Conservation (phyloP, 306 rosid species). For the Lathyrus aphaca region DNA sequence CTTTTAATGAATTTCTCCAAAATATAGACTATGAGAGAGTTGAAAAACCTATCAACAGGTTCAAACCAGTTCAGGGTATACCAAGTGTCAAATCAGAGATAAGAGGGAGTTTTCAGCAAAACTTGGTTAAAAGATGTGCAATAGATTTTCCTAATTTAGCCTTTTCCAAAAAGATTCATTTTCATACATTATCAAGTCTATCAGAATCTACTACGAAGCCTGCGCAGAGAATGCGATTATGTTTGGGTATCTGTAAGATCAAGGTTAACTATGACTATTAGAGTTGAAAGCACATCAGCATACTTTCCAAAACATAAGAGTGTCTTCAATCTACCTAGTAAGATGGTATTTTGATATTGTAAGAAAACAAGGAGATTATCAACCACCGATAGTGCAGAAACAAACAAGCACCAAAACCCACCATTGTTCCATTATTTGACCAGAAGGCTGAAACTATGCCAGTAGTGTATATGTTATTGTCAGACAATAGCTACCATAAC, state of each 20-base stretch:
- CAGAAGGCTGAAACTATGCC: not conserved
- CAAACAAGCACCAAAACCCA: slow-evolving; percentile 8
- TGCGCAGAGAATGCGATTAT: not conserved
- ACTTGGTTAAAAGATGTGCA: slow-evolving; percentile 11
- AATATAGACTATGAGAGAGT: slow-evolving; percentile 12
- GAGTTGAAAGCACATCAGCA: not conserved
- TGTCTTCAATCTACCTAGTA: not conserved
- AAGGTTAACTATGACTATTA: slow-evolving; percentile 11
- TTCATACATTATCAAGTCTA: slow-evolving; percentile 15
- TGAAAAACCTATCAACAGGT: slow-evolving; percentile 23
- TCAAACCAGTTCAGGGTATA: slow-evolving; percentile 26
- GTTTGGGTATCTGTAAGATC: slow-evolving; percentile 3
- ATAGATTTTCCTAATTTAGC: slow-evolving; percentile 5
- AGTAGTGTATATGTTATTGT: not conserved
- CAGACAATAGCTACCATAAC: not conserved
- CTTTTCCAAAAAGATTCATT: slow-evolving; percentile 26
- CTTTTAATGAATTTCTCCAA: slow-evolving; percentile 15
- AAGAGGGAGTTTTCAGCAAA: slow-evolving; percentile 14
- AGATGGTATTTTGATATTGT: not conserved
- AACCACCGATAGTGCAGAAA: slow-evolving; percentile 1
- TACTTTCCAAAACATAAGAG: not conserved
- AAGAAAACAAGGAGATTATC: not conserved
- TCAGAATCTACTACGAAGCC: slow-evolving; percentile 14
- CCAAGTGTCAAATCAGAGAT: slow-evolving; percentile 14
- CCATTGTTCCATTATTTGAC: not conserved